A percentile compares a stretch with the other conserved stretches of the same genome.
phyloP scores from a whole-genome alignment of 768 basidiomycete genomes.

The Mycena latifolia region DNA sequence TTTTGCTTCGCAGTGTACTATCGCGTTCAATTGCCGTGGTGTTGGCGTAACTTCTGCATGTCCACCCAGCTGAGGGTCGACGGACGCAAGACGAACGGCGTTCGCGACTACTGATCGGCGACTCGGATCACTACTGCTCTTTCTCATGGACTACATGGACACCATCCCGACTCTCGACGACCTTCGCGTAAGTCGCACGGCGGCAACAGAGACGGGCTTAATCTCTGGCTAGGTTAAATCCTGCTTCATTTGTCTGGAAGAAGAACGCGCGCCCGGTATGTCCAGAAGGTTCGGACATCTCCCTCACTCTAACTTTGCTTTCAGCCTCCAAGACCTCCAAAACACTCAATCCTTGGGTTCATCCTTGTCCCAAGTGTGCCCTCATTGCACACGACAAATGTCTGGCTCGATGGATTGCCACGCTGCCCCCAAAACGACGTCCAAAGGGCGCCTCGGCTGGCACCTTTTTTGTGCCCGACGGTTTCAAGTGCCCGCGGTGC shows the following conservation, averaged over 20 bases:
- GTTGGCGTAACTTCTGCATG: too few relatives aligned
- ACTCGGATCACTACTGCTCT: too few relatives aligned
- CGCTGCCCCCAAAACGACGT: slow-evolving; percentile 19
- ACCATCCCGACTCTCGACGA: slow-evolving; percentile 29
- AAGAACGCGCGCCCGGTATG: slow-evolving; percentile 20
- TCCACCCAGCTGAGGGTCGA: too few relatives aligned
- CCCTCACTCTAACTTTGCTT: neutral
- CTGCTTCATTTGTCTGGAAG: slow-evolving; percentile 35
- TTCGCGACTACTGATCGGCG: too few relatives aligned
- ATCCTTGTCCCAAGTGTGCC: slow-evolving; percentile 33
- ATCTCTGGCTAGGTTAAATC: slow-evolving; percentile 22
- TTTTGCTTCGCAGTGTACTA: too few relatives aligned
- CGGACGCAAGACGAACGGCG: too few relatives aligned
- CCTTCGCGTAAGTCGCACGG: slow-evolving; percentile 24
- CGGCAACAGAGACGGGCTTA: neutral
- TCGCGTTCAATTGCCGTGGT: too few relatives aligned
- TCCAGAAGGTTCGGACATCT: neutral
- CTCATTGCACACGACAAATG: slow-evolving; percentile 32
- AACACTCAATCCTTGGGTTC: slow-evolving; percentile 20
- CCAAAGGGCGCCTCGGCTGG: neutral
- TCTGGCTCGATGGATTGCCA: slow-evolving; percentile 28
- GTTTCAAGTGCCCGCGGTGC: slow-evolving; percentile 30
- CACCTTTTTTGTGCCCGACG: slow-evolving; percentile 18
- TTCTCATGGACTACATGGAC: slow-evolving; percentile 3
- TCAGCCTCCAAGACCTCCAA: neutral